phyloP scores from a whole-genome alignment of 345 rosid species.

The Aegle marmelos region DNA sequence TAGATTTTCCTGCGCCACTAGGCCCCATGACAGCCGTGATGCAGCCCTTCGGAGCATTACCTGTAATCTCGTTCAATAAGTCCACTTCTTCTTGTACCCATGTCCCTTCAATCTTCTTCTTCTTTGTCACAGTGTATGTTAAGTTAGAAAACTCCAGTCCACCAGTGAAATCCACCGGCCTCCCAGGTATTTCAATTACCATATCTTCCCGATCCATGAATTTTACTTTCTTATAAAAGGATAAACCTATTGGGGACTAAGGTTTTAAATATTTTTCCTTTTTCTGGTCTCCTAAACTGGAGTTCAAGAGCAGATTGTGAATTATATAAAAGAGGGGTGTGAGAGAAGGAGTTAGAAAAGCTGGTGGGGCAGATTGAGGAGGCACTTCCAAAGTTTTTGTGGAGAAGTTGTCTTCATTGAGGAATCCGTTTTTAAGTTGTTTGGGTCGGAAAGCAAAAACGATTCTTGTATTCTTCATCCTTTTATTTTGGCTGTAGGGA shows the following conservation, averaged over 20 bases:
- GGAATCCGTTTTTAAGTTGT: slow-evolving; percentile 24
- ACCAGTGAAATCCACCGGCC: slow-evolving; percentile 34
- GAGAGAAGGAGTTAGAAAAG: slow-evolving; percentile 15
- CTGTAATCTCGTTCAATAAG: slow-evolving; percentile 51
- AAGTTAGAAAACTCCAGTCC: slow-evolving; percentile 53
- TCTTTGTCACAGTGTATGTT: slow-evolving; percentile 50
- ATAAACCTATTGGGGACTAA: background rate
- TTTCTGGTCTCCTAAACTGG: slow-evolving; percentile 12
- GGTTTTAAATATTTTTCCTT: background rate
- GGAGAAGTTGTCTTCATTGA: slow-evolving; percentile 31
- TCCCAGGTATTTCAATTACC: slow-evolving; percentile 36
- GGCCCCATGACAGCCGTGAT: slow-evolving; percentile 74
- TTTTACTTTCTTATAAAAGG: background rate
- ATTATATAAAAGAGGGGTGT: slow-evolving; percentile 16
- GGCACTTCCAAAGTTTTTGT: slow-evolving; percentile 25
- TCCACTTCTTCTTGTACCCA: slow-evolving; percentile 47
- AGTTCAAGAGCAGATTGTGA: slow-evolving; percentile 1
- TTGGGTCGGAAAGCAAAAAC: slow-evolving; percentile 13
- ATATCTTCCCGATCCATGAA: slow-evolving; percentile 35
- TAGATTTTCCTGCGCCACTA: slow-evolving; percentile 73
- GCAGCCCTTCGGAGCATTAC: slow-evolving; percentile 63
- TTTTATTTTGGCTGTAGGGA: slow-evolving; percentile 8
- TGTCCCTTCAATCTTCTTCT: slow-evolving; percentile 43
- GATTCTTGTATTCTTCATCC: slow-evolving; percentile 28
- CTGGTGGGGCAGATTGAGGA: slow-evolving; percentile 26